Evolutionary conservation across 2,329 filamentous ascomycete genomes (phyloP), one percentile per base, ranked within the genome.

Genomic region (Venturia aucupariae): DNA sequence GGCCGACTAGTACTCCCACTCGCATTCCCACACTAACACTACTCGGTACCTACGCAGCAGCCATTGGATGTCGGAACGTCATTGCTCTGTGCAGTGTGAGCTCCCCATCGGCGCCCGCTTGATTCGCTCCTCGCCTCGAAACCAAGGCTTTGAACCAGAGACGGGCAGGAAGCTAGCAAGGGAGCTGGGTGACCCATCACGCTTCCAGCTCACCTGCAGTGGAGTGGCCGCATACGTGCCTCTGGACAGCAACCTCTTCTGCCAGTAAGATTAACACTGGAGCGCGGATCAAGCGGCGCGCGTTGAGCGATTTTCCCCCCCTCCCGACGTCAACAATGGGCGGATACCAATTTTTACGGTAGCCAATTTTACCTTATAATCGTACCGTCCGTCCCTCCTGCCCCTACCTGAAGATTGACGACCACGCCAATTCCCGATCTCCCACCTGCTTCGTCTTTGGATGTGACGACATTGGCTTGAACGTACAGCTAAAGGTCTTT

Each of bases 31-130:
- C n/a, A n/a, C n/a, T n/a, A n/a, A n/a, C n/a, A n/a, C n/a, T n/a
- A n/a, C n/a, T n/a, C n/a, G n/a, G n/a, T n/a, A n/a, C n/a, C n/a
- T n/a, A n/a, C n/a, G n/a, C n/a, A n/a, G n/a, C n/a, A n/a, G n/a
- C n/a, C n/a, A n/a, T n/a, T n/a, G n/a, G n/a, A 48, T 48, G 22
- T 55, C 27, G 51, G 51, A 57, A 57, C 51, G 51, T 57, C 51
- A 57, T 57, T 57, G 4, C 51, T 57, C 27, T 30, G 19, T 30
- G 10, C 30, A 22, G 51, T 35, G 27, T 35, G 51, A 17, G n/a
- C 51, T 35, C 27, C 51, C 30, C 51, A 38, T 30, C 27, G 51
- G 30, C 15, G 3, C 2, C 15, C 7, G 6, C 27, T 8, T 57
- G 15, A 57, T 57, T 57, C 51, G 51, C 51, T 22, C 27, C 15